Base-by-base conservation (phyloP, 352 stramenopile species). In the Phytophthora sansomeana region DNA sequence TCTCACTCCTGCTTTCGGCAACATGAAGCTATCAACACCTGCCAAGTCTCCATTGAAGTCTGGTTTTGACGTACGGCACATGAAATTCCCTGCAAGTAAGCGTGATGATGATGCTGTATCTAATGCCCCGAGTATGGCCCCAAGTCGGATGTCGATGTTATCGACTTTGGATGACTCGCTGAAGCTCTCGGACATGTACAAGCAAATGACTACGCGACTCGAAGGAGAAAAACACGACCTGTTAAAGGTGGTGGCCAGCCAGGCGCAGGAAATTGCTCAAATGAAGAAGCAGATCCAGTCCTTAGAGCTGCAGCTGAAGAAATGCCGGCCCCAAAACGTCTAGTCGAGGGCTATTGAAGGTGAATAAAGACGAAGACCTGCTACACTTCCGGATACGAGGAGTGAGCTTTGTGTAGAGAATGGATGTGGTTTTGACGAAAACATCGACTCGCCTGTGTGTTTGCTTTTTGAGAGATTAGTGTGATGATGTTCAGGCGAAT, bases 141-240 rank as follows among this genome's bases (percentile, higher is more conserved):
- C 46, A 4, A 80, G 77, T 30, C 63, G 64, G 35, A 76, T 69
- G 58, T 80, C 72, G 21, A 74, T 76, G 67, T 46, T 80, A 6
- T 84, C 79, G 11, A 84, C 78, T 13, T 44, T 86, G 13, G 83
- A 89, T 32, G 81, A 91, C 56, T 85, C 78, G 19, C 63, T 79
- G 8, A 87, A 80, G 42, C 59, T 95, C n/a, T 85, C 78, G 16
- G 79, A 88, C 63, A 89, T 92, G 84, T 95, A 93, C 78, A 92
- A 93, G 61, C 80, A 90, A 58, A 95, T 93, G 85, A 77, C 82
- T 13, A 63, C 87, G 39, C 79, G 87, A 11, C 53, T 95, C n/a
- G 76, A 95, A 44, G 69, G 65, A 8, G 87, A 95, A 55, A 95
- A 95, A 60, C 78, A 79, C 53, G 83, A 91, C 41, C 58, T 95